phyloP scores from a whole-genome alignment of 805 yeast genomes.

The Kodamaea sagamina region DNA sequence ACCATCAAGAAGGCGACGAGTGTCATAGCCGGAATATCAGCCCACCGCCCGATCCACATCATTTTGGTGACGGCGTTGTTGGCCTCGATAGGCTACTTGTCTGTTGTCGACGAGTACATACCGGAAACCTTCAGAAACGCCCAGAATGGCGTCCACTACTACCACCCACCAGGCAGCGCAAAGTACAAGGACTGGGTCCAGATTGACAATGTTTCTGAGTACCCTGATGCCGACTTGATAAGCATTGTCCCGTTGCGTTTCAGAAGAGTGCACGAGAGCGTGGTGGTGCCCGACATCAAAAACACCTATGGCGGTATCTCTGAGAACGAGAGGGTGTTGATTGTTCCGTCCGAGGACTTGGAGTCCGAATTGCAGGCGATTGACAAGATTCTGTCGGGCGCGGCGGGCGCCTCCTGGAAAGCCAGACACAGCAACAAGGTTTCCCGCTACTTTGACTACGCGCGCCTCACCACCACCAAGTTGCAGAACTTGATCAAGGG shows the following conservation, averaged over 20 bases:
- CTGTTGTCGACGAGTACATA: slow-evolving; percentile 68
- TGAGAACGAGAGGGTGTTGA: slow-evolving; percentile 45
- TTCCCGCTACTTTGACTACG: slow-evolving; percentile 56
- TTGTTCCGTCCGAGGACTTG: slow-evolving; percentile 34
- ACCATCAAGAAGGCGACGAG: slow-evolving; percentile 34
- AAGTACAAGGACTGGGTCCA: slow-evolving; percentile 49
- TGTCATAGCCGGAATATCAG: slow-evolving; percentile 58
- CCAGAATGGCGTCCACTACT: slow-evolving; percentile 30
- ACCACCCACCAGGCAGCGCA: slow-evolving; percentile 38
- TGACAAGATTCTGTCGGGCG: slow-evolving; percentile 36
- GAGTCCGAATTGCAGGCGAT: slow-evolving; percentile 25
- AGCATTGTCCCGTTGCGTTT: slow-evolving; percentile 61
- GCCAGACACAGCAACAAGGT: slow-evolving; percentile 58
- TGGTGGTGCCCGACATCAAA: slow-evolving; percentile 44
- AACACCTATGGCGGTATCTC: slow-evolving; percentile 42
- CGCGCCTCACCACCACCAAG: slow-evolving; percentile 41
- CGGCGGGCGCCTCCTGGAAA: slow-evolving; percentile 53
- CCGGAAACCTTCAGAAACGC: slow-evolving; percentile 44
- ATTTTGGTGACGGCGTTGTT: slow-evolving; percentile 69
- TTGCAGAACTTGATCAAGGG: slow-evolving; percentile 53
- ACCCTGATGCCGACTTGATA: slow-evolving; percentile 47
- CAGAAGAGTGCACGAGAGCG: slow-evolving; percentile 43
- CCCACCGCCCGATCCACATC: slow-evolving; percentile 84
- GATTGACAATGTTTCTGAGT: slow-evolving; percentile 43
- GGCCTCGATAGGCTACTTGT: slow-evolving; percentile 78